phyloP scores from a whole-genome alignment of 2,329 filamentous ascomycete genomes.

The Onygenales sp. region DNA sequence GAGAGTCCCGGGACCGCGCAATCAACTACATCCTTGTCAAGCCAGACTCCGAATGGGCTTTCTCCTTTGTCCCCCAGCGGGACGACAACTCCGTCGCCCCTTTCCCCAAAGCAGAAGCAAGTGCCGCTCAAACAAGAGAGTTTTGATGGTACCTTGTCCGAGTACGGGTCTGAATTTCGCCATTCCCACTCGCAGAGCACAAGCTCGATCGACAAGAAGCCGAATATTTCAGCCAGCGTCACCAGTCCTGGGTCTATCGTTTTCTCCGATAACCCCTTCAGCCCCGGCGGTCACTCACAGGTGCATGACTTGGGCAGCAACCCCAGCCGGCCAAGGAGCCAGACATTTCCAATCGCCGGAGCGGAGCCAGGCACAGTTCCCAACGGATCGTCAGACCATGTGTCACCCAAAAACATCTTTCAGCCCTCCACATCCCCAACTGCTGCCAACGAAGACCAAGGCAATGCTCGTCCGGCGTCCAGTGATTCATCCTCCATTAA shows the following conservation, averaged over 20 bases:
- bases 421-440: conserved; percentile 37
- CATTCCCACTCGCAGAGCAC: conserved; percentile 58
- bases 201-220: conserved; percentile 55
- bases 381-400: conserved; percentile 42
- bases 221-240: conserved; percentile 61
- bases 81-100: conserved; percentile 57
- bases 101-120: conserved; percentile 60
- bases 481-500: conserved; percentile 29
- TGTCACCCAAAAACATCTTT: conserved; percentile 45
- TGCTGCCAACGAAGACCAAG: conserved; percentile 38
- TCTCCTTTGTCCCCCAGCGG: conserved; percentile 66
- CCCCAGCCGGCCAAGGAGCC: conserved; percentile 70
- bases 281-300: conserved; percentile 43
- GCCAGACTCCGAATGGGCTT: conserved; percentile 53
- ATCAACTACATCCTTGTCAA: conserved; percentile 45
- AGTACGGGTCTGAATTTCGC: conserved; percentile 49
- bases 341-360: conserved; percentile 66
- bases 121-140: conserved; percentile 53
- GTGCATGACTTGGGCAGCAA: conserved; percentile 39
- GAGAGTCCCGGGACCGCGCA: conserved; percentile 51
- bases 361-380: conserved; percentile 44
- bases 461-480: conserved; percentile 12
- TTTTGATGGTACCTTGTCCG: conserved; percentile 45
- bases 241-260: conserved; percentile 65
- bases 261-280: conserved; percentile 68